A percentile compares a stretch with the other conserved stretches of the same genome.
These are phyloP conservation scores for Fraxinus xanthoxyloides DNA, from an alignment of 305 asterid species.

Conservation along the genomic window DNA sequence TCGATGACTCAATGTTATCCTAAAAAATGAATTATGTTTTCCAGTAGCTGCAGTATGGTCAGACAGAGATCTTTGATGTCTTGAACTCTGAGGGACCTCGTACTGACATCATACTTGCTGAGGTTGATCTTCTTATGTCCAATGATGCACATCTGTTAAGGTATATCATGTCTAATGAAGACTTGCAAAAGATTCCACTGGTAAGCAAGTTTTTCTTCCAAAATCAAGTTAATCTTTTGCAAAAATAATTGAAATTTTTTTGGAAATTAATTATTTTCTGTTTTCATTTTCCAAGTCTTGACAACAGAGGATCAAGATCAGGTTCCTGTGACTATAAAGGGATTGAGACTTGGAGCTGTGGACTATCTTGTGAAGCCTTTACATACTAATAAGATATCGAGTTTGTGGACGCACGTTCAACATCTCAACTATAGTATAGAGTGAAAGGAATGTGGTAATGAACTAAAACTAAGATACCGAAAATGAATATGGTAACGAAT, in stretches of 20 bases:
- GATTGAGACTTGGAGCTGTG: slow-evolving; percentile 48
- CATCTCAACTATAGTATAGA: background rate
- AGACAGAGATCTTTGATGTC: slow-evolving; percentile 40
- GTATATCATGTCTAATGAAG: slow-evolving; percentile 43
- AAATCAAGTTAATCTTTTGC: background rate
- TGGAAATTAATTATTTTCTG: background rate
- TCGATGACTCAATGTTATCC: too few relatives aligned
- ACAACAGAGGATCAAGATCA: slow-evolving; percentile 33
- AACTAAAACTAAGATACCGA: background rate
- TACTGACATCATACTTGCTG: slow-evolving; percentile 55
- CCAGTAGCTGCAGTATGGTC: slow-evolving; percentile 48
- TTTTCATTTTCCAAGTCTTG: slow-evolving; percentile 27
- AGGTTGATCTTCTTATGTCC: slow-evolving; percentile 50
- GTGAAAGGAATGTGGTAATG: background rate
- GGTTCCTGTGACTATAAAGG: slow-evolving; percentile 41
- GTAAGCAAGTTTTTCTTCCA: slow-evolving; percentile 40
- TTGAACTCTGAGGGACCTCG: slow-evolving; percentile 43
- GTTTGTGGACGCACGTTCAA: slow-evolving; percentile 37
- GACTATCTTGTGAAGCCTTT: slow-evolving; percentile 59
- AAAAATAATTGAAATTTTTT: background rate
- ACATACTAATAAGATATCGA: slow-evolving; percentile 32
- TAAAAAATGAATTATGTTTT: background rate
- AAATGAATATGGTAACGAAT: background rate
- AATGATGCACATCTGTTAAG: slow-evolving; percentile 45
- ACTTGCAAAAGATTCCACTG: slow-evolving; percentile 45